These are phyloP conservation scores for Backusella circina DNA, from an alignment of 192 early-diverging fungal species.

Conservation along the genomic window DNA sequence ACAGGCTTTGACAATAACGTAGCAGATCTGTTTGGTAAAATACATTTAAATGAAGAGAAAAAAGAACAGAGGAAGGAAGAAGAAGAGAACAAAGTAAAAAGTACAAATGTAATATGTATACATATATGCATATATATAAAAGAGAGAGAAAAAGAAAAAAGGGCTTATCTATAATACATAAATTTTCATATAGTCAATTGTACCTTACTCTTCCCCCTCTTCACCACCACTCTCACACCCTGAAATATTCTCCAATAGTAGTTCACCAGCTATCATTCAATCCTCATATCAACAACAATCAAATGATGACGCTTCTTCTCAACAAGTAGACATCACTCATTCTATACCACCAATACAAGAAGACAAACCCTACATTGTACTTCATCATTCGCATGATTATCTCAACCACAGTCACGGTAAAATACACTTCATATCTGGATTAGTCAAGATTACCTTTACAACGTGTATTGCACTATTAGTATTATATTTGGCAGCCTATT, in stretches of 20 bases:
- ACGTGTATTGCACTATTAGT: not conserved
- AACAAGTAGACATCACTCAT: not conserved
- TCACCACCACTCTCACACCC: not conserved
- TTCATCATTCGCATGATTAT: not conserved
- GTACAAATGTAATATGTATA: not conserved
- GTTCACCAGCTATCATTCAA: not conserved
- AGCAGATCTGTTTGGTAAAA: constrained; percentile 1
- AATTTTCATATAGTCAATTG: not conserved
- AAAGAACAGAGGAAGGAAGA: not conserved
- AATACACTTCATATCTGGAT: not conserved
- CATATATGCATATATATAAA: not conserved
- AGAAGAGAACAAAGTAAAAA: not conserved
- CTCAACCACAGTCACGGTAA: not conserved
- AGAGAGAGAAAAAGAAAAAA: not conserved
- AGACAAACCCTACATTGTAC: not conserved
- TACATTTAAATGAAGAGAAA: not conserved
- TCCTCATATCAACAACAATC: not conserved
- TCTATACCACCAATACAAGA: not conserved
- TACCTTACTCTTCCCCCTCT: not conserved
- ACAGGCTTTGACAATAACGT: not conserved
- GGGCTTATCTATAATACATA: not conserved
- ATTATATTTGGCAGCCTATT: constrained; percentile 6
- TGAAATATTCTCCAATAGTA: not conserved
- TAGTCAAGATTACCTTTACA: not conserved
- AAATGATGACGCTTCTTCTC: not conserved